phyloP scores from a whole-genome alignment of 352 stramenopile species.

The Halophytophthora batemanensis region DNA sequence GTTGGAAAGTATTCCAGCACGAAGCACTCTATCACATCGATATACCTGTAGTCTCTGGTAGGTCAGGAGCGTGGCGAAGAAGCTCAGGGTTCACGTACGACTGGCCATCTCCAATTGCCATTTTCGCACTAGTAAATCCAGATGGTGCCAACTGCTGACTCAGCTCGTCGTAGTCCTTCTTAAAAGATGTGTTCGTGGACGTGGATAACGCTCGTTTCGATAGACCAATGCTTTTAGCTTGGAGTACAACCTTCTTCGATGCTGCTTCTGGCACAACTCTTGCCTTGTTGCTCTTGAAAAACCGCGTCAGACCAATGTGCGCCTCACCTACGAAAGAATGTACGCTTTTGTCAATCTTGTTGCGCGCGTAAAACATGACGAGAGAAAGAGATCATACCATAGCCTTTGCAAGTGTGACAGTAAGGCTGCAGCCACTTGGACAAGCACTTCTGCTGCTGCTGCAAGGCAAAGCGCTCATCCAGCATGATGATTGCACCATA shows the following conservation, averaged over 20 bases:
- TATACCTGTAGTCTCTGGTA: conserved; percentile 18
- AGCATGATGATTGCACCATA: conserved; percentile 97
- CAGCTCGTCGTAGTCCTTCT: conserved; percentile 18
- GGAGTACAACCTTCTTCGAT: conserved; percentile 25
- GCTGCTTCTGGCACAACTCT: conserved; percentile 25
- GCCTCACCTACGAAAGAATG: conserved; percentile 50
- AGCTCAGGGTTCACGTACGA: conserved; percentile 77
- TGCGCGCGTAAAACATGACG: not conserved
- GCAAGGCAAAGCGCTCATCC: conserved; percentile 94
- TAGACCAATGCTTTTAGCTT: conserved; percentile 39
- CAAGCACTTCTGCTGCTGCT: conserved; percentile 89
- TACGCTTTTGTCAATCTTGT: conserved; percentile 5
- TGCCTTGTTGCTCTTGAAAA: conserved; percentile 79
- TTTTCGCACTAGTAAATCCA: conserved; percentile 18
- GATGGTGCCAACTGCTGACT: conserved; percentile 10
- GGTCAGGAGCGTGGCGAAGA: conserved; percentile 26
- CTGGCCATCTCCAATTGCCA: conserved; percentile 73
- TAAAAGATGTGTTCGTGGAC: conserved; percentile 8
- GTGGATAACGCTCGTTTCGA: conserved; percentile 27
- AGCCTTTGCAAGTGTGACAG: conserved; percentile 56
- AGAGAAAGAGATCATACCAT: conserved; percentile 38
- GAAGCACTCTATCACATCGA: conserved; percentile 2
- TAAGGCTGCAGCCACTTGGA: conserved; percentile 95
- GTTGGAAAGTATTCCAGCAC: conserved; percentile 1
- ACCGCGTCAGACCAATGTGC: conserved; percentile 77